These are phyloP conservation scores for Alternaria sp. DNA, from an alignment of 2,329 filamentous ascomycete genomes.

Conservation along the genomic window DNA sequence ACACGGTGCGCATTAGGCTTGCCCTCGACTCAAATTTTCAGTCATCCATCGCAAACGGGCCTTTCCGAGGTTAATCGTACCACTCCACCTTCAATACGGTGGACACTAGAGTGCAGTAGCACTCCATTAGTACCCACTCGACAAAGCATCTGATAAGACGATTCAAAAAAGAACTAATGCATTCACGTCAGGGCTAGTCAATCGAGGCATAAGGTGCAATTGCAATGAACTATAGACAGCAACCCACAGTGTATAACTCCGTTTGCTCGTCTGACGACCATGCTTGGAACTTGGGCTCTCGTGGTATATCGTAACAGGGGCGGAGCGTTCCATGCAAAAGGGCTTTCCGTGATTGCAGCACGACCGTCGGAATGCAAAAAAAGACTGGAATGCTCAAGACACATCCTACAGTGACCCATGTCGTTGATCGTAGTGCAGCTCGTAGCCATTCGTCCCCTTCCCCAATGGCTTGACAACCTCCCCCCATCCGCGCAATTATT, in stretches of 20 bases:
- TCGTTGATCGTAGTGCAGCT: slow-evolving; percentile 37
- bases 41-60: background rate
- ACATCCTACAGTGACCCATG: slow-evolving; percentile 35
- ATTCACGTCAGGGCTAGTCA: background rate
- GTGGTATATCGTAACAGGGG: slow-evolving; percentile 36
- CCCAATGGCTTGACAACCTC: slow-evolving; percentile 30
- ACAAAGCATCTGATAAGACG: background rate
- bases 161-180: background rate
- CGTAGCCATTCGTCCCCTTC: slow-evolving; percentile 29
- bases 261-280: slow-evolving; percentile 44
- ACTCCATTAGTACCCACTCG: background rate
- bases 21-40: slow-evolving; percentile 3
- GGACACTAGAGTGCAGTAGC: background rate
- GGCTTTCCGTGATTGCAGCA: slow-evolving; percentile 33
- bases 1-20: background rate
- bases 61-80: background rate
- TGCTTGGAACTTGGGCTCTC: slow-evolving; percentile 32
- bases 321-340: slow-evolving; percentile 22
- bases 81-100: background rate
- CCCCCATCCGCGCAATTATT: slow-evolving; percentile 38
- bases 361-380: slow-evolving; percentile 45
- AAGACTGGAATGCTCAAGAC: slow-evolving; percentile 46
- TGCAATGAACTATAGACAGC: slow-evolving; percentile 25
- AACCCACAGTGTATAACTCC: slow-evolving; percentile 41
- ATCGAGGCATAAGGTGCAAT: slow-evolving; percentile 15